Base-by-base conservation (phyloP, 352 stramenopile genomes). In the Globisporangium yorkense region DNA sequence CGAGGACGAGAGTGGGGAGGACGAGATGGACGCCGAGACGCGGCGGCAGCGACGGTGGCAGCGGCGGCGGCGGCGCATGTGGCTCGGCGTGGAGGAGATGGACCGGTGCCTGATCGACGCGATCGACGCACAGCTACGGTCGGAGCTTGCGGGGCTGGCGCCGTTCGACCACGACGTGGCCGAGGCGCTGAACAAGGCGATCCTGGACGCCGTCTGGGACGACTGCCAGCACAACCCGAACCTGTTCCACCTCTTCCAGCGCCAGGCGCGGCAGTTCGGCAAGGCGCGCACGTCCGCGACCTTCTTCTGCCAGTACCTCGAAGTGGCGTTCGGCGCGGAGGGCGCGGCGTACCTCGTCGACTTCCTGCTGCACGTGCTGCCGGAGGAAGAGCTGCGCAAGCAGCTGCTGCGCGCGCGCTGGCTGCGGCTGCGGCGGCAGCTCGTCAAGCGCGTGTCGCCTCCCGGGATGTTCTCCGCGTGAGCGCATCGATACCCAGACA, bases 221-320 rank as follows among this genome's bases (percentile, higher is more conserved):
- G 83, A 92, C 57, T 92, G 83, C 54, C 68, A 90, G 51, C 82
- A 94, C 59, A 92, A 94, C 45, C 84, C 84, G 6, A 91, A 80
- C 61, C 63, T 89, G 18, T 94, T 94, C 59, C 74, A 89, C 44
- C 70, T 89, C 31, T 94, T 94, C 59, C 77, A 92, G 70, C 77
- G 74, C 8, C 81, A 91, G 45, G 84, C 84, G 27, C 77, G 73
- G 39, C 76, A 92, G 51, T 94, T 92, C 37, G 84, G 84, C 48
- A 87, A 88, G 48, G 68, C 68, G 9, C 68, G 71, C 18, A 86
- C 69, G 3, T 71, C 79, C 1, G 80, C 77, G 5, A 62, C 47
- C 18, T 73, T 80, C 51, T 94, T 92, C 44, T 74, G 87, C 56
- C 77, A 89, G 66, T 94, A 92, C 58, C 54, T 94, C 21, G 84